Evolutionary conservation across 1,139 yeast species (phyloP), one percentile per base, ranked within the genome.

Genomic region (Taphrina flavorubra): DNA sequence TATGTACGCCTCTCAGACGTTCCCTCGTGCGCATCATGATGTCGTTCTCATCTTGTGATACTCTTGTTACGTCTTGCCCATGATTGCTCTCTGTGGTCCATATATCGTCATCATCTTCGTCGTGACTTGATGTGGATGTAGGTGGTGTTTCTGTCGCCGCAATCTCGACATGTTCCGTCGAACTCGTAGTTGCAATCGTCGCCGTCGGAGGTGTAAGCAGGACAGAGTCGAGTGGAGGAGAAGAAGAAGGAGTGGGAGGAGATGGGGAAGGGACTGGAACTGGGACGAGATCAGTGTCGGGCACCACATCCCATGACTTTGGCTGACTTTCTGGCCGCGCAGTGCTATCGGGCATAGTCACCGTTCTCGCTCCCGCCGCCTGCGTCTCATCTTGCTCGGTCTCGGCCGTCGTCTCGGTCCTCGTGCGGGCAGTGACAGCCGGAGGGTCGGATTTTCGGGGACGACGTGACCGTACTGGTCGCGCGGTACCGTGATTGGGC

Each of bases 401-500:
- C 44, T 62, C 66, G 11, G 31, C 60, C 16, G 25, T 18, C 25
- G 25, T 25, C 25, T 25, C 25, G 25, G 25, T 25, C 25, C 3
- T 25, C 4, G 25, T 25, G 25, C 25, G 25, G 25, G 25, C 1
- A 25, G 31, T 39, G 42, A 44, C 47, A 0, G 47, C 47, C 47
- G 18, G 18, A 1, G 31, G 0, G 31, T 25, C 31, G 2, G n/a
- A n/a, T 36, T 34, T 49, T 4, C 51, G 51, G 16, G 34, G 51
- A 1, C 62, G 37, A 20, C 16, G 20, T 4, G 18, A 20, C 2
- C 53, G 39, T n/a, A 18, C 1, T 0, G 61, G 56, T 46, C 67
- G 42, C 25, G 53, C 68, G 31, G 49, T 42, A 8, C 68, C 68
- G 42, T 69, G 71, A 56, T 70, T 70, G 1, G 72, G 72, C 14